Base-by-base conservation (phyloP, 1,139 yeast species). In the Zygoascus sp. region DNA sequence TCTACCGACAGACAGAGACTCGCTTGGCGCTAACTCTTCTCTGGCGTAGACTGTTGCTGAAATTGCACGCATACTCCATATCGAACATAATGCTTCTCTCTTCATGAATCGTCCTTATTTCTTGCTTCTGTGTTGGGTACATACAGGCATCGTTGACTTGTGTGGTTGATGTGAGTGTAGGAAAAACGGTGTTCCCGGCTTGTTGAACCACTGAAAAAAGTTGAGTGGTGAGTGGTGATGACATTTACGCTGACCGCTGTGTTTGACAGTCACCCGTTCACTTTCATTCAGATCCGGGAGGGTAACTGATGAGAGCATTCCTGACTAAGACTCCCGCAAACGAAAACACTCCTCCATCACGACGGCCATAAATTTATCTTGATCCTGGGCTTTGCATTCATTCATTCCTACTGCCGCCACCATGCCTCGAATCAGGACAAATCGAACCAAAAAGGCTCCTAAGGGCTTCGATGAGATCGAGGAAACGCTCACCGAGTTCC, bases 391-490 rank as follows among this genome's bases (percentile, higher is more conserved):
- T n/a, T n/a, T n/a, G n/a, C n/a, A n/a, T n/a, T n/a, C n/a, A n/a
- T n/a, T n/a, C n/a, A 7, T 25, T 10, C n/a, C n/a, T 25, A 3
- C 7, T 25, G n/a, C 10, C 27, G 27, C 28, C 7, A n/a, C n/a
- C 7, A 75, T 74, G 79, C 74, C 76, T 4, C 70, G 67, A 51
- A 58, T 64, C 54, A 70, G 69, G 55, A 69, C 73, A 25, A 65
- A 65, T 46, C 64, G 78, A 49, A 69, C 72, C 17, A 76, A 72
- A 47, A 63, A 66, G 32, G 79, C 92, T 0, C 96, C 96, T 0
- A 80, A 74, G n/a, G 96, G 94, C 2, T 88, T 76, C 61, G 75
- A 74, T 2, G 81, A 80, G 53, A 75, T 88, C n/a, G 80, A 80
- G 54, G 82, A 86, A 1, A 81, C 90, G 0, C 60, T 89, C n/a